Base-by-base conservation (phyloP, 2,329 filamentous ascomycete species). In the Zymoseptoria tritici region DNA sequence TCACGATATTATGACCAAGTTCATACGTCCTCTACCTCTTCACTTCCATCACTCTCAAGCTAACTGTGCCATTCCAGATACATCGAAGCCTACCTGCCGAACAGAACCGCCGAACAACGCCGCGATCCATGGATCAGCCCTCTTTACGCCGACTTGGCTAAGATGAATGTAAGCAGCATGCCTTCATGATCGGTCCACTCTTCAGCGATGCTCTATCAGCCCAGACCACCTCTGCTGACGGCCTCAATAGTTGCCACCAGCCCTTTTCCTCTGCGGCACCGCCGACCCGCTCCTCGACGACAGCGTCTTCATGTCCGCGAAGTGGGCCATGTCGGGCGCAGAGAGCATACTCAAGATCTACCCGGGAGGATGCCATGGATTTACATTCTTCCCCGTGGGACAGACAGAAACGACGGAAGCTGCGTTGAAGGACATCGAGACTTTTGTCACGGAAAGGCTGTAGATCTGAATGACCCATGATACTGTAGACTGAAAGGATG, bases 201-300 rank as follows among this genome's bases (percentile, higher is more conserved):
- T n/a, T n/a, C n/a, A n/a, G n/a, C n/a, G n/a, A n/a, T n/a, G n/a
- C n/a, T n/a, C n/a, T n/a, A n/a, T n/a, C n/a, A n/a, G n/a, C n/a
- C n/a, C n/a, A n/a, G n/a, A n/a, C n/a, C n/a, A n/a, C n/a, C n/a
- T n/a, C n/a, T n/a, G n/a, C n/a, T n/a, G n/a, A n/a, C n/a, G n/a
- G n/a, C n/a, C n/a, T n/a, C n/a, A n/a, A n/a, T n/a, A n/a, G n/a
- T n/a, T n/a, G n/a, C 82, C 81, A 22, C 77, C 78, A 0, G 81
- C 81, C 2, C 65, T 85, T 20, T 85, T 84, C 63, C 75, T 78
- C 0, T 80, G 78, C 60, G 82, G 82, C 0, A 84, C 81, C 4
- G 76, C 80, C 60, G 83, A 85, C 69, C 75, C 76, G 5, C 63
- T 85, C 60, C 65, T 85, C 0, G 79, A 82, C 64, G 80, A 82